Conservation (phyloP, 805 yeast genomes). For the Scheffersomyces ergatensis region DNA sequence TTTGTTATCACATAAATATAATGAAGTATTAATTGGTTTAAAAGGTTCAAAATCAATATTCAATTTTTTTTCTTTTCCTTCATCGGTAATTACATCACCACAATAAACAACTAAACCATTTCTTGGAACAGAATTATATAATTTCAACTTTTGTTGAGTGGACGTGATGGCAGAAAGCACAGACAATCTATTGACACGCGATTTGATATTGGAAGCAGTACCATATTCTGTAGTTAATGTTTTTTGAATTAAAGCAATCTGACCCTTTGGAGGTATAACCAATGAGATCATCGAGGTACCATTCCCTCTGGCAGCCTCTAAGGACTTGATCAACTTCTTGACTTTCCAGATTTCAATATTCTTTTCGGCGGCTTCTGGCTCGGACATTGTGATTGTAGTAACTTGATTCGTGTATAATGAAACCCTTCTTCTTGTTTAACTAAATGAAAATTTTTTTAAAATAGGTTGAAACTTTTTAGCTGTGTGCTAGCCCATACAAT, state of each 20-base stretch:
- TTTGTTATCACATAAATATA: conserved; percentile 93
- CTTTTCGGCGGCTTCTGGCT: conserved; percentile 80
- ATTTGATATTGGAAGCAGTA: conserved; percentile 96
- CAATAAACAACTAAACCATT: conserved; percentile 96
- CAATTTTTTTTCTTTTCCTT: conserved; percentile 95
- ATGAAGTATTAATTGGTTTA: conserved; percentile 97
- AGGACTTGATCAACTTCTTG: conserved; percentile 84
- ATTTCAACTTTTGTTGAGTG: conserved; percentile 92
- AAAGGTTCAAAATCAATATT: conserved; percentile 98
- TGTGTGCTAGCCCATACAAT: too few relatives aligned
- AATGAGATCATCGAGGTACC: conserved; percentile 99
- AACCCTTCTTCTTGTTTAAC: too few relatives aligned
- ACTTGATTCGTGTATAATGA: too few relatives aligned
- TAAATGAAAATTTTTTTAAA: too few relatives aligned
- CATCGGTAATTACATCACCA: conserved; percentile 97
- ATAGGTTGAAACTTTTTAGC: too few relatives aligned
- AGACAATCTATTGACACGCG: conserved; percentile 94
- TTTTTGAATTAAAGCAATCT: conserved; percentile 81
- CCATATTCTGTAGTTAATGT: conserved; percentile 98
- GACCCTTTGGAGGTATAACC: conserved; percentile 94
- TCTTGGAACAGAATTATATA: conserved; percentile 85
- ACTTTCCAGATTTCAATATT: conserved; percentile 99
- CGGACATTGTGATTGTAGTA: too few relatives aligned
- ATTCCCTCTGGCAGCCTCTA: conserved; percentile 93
- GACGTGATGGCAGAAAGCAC: conserved; percentile 97